Conservation (phyloP, 441 rosid genomes). For the Macaranga tanarius region DNA sequence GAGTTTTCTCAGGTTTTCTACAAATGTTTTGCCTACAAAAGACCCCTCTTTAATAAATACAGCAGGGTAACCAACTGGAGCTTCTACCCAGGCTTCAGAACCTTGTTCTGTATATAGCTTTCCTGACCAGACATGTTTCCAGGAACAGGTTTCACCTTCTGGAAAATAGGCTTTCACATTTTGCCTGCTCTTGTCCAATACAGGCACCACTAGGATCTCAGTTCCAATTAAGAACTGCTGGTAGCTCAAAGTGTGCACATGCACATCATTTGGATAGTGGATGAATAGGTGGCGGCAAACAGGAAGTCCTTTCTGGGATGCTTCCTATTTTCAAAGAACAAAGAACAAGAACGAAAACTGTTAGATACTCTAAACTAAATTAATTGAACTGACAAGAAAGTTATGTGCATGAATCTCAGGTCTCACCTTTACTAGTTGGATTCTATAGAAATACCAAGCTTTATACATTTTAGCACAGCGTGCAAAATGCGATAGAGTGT, state of each 20-base stretch:
- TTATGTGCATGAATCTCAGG: slow-evolving; percentile 1
- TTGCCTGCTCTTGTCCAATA: slow-evolving; percentile 54
- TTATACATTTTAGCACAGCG: slow-evolving; percentile 60
- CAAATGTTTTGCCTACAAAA: slow-evolving; percentile 47
- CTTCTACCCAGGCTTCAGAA: slow-evolving; percentile 46
- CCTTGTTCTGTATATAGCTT: slow-evolving; percentile 40
- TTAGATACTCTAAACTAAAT: slow-evolving; percentile 18
- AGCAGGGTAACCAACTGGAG: slow-evolving; percentile 66
- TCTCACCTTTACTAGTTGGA: slow-evolving; percentile 57
- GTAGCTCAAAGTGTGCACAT: slow-evolving; percentile 48
- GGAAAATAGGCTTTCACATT: slow-evolving; percentile 63
- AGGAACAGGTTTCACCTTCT: slow-evolving; percentile 40
- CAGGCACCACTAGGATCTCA: slow-evolving; percentile 68
- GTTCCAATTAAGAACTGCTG: slow-evolving; percentile 68
- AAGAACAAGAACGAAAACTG: background rate
- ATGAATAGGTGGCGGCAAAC: slow-evolving; percentile 71
- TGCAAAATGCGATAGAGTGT: slow-evolving; percentile 56
- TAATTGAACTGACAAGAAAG: background rate
- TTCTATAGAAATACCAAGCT: slow-evolving; percentile 71
- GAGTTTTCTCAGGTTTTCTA: slow-evolving; percentile 43
- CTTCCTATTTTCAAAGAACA: slow-evolving; percentile 44
- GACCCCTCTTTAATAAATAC: slow-evolving; percentile 60
- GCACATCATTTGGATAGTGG: slow-evolving; percentile 61
- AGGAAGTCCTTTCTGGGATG: slow-evolving; percentile 60
- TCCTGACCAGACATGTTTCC: slow-evolving; percentile 72